Conservation (phyloP, 2,329 filamentous ascomycete species). For the Huntiella bhutanensis region DNA sequence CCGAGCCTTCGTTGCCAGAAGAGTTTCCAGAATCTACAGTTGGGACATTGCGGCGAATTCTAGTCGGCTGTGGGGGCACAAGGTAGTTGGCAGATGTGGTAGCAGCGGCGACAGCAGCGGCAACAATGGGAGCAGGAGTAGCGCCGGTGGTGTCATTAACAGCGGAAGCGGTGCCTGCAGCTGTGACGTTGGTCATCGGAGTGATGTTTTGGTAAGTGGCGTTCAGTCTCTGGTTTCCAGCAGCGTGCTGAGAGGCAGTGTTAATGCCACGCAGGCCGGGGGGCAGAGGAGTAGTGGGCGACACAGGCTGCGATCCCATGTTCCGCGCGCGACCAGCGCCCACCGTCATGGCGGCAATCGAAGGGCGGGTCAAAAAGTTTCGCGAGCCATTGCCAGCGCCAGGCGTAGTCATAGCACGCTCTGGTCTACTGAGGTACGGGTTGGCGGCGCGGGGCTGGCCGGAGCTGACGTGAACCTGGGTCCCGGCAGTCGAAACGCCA, state of each 20-base stretch:
- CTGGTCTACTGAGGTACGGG: not conserved
- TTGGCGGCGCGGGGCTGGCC: slow-evolving; percentile 9
- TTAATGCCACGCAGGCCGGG: slow-evolving; percentile 16
- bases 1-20: slow-evolving; percentile 63
- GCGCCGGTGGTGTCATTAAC: slow-evolving; percentile 12
- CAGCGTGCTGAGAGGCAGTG: not conserved
- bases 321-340: not conserved
- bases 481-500: slow-evolving; percentile 7
- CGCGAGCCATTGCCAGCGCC: slow-evolving; percentile 1
- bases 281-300: slow-evolving; percentile 8
- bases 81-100: slow-evolving; percentile 33
- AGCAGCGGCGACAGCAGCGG: slow-evolving; percentile 56
- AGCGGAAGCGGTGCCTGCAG: slow-evolving; percentile 53
- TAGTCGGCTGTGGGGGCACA: slow-evolving; percentile 29
- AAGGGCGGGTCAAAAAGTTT: not conserved
- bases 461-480: slow-evolving; percentile 7
- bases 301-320: slow-evolving; percentile 8
- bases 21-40: slow-evolving; percentile 62
- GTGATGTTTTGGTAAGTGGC: not conserved
- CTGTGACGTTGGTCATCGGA: slow-evolving; percentile 66
- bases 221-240: slow-evolving; percentile 23
- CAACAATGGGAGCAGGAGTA: slow-evolving; percentile 59
- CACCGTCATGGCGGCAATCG: slow-evolving; percentile 4
- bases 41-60: slow-evolving; percentile 25
- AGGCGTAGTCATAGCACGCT: slow-evolving; percentile 10